Conservation (phyloP, 495 filamentous ascomycete genomes). For the Podospora australis region DNA sequence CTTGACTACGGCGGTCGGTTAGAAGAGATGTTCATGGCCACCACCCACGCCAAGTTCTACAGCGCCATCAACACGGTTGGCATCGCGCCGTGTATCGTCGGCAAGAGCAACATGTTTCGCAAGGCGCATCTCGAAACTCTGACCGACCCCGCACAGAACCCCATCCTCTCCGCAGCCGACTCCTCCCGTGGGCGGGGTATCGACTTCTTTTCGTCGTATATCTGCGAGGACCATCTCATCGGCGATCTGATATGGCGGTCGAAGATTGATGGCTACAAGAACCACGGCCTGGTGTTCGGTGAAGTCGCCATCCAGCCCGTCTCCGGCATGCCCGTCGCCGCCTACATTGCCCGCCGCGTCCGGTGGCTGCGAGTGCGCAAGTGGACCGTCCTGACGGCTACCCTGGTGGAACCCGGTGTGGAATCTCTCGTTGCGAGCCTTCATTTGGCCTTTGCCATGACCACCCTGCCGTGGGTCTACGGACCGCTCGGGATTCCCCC, state of each 20-base stretch:
- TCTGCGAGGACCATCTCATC: constrained; percentile 97
- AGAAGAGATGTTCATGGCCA: constrained; percentile 91
- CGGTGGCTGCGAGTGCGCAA: constrained; percentile 93
- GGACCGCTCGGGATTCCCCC: constrained; percentile 47
- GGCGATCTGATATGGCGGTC: constrained; percentile 83
- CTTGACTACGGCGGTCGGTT: constrained; percentile 64
- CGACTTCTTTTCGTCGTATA: constrained; percentile 89
- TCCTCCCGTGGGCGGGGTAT: constrained; percentile 57
- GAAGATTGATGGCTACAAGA: constrained; percentile 52
- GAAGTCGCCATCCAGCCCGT: constrained; percentile 90
- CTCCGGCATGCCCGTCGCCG: constrained; percentile 65
- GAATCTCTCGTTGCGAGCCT: constrained; percentile 79
- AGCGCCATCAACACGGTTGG: constrained; percentile 91
- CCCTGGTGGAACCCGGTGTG: constrained; percentile 88
- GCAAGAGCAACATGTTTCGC: constrained; percentile 98
- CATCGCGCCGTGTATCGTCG: constrained; percentile 88
- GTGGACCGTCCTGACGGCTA: constrained; percentile 84
- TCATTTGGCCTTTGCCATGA: constrained; percentile 73
- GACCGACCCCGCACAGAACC: constrained; percentile 51
- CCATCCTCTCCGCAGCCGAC: constrained; percentile 37
- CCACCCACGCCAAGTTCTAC: constrained; percentile 96
- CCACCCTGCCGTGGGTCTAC: constrained; percentile 60
- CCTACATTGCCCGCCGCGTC: constrained; percentile 76
- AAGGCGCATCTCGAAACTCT: constrained; percentile 79
- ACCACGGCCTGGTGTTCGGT: constrained; percentile 76